Conservation (phyloP, 257 asterid species). For the Solanum appendiculatum region DNA sequence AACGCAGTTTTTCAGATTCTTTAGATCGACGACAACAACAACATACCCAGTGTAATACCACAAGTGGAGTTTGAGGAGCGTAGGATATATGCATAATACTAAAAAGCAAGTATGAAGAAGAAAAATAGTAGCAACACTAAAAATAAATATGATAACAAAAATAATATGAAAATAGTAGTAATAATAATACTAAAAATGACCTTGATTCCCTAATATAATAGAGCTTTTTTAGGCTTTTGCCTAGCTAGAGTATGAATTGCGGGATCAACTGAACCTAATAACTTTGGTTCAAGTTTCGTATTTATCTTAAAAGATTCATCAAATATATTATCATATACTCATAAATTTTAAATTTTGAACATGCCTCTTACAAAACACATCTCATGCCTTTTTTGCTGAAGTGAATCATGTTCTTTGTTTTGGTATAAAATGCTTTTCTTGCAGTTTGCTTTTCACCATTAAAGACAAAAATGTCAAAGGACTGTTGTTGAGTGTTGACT, state of each 20-base stretch:
- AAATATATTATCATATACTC: no score
- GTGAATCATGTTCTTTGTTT: neutral
- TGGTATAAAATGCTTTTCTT: neutral
- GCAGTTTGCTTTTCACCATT: neutral
- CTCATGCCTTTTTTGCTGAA: neutral
- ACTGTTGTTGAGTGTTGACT: neutral
- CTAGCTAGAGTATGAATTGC: no score
- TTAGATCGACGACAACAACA: neutral
- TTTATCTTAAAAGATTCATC: no score
- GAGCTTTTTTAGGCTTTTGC: no score
- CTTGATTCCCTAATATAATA: neutral
- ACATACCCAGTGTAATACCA: neutral
- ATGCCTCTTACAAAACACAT: neutral
- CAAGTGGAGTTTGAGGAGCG: accelerated
- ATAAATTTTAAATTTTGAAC: neutral
- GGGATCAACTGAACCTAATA: no score
- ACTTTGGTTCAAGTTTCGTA: no score
- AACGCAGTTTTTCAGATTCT: no score
- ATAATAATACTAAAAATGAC: neutral
- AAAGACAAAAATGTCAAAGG: neutral
- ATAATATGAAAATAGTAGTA: no score
- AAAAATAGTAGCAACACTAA: neutral
- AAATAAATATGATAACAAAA: neutral
- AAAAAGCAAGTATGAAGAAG: neutral
- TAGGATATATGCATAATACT: no score